These are phyloP conservation scores for Exserohilum rostratum DNA, from an alignment of 2,329 filamentous ascomycete species.

Conservation along the genomic window DNA sequence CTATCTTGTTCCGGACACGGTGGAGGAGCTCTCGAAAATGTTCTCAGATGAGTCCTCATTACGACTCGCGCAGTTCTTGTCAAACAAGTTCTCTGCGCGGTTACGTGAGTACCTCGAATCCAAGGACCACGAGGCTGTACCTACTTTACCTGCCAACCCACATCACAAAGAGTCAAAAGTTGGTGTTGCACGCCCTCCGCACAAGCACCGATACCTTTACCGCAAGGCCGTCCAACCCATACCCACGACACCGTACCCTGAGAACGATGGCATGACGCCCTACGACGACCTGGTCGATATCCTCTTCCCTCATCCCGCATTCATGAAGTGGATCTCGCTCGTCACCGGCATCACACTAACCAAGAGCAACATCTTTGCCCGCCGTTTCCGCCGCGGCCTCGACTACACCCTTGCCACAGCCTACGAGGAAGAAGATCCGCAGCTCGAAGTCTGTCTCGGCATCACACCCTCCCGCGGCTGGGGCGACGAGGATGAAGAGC, in stretches of 20 bases:
- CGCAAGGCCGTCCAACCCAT: conserved; percentile 61
- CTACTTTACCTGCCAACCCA: conserved; percentile 49
- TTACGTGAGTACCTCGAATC: conserved; percentile 74
- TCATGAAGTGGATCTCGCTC: conserved; percentile 86
- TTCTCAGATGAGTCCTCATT: conserved; percentile 86
- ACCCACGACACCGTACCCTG: conserved; percentile 42
- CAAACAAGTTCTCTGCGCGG: conserved; percentile 73
- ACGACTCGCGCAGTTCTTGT: conserved; percentile 78
- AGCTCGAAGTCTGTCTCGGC: conserved; percentile 84
- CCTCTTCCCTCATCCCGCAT: conserved; percentile 82
- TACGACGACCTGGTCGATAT: conserved; percentile 80
- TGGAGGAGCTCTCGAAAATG: conserved; percentile 78
- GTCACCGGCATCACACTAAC: conserved; percentile 78
- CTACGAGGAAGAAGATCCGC: conserved; percentile 73
- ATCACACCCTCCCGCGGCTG: conserved; percentile 86
- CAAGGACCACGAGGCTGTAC: conserved; percentile 51
- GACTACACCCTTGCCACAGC: conserved; percentile 95
- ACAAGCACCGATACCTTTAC: conserved; percentile 94
- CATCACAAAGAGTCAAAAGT: conserved; percentile 46
- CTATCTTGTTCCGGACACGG: conserved; percentile 89
- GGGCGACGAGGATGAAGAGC: conserved; percentile 71
- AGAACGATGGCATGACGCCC: conserved; percentile 43
- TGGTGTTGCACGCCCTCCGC: conserved; percentile 80
- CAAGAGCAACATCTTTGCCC: conserved; percentile 77
- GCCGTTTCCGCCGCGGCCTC: conserved; percentile 82